A percentile compares a stretch with the other conserved stretches of the same genome.
Conservation (phyloP, 2,329 filamentous ascomycete genomes). For the Cercospora sp. region DNA sequence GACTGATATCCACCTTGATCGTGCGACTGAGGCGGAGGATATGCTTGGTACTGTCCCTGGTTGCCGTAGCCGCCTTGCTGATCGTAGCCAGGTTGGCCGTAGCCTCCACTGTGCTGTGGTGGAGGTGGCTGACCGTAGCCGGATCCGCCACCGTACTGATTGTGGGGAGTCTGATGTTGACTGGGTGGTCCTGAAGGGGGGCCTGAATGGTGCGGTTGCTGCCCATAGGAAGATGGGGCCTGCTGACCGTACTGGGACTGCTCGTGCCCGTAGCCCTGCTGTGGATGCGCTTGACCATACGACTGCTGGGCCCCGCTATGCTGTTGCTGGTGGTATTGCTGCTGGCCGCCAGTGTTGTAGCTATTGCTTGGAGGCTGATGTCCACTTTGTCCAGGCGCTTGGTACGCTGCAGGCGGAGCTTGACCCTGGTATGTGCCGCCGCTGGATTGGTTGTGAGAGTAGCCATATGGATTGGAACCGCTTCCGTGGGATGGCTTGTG, state of each 20-base stretch:
- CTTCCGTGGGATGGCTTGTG: constrained; percentile 34
- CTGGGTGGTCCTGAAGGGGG: constrained; percentile 17
- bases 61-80: constrained; percentile 18
- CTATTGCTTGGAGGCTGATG: constrained; percentile 28
- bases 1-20: constrained; percentile 28
- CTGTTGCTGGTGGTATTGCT: constrained; percentile 24
- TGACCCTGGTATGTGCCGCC: constrained; percentile 40
- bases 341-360: constrained; percentile 27
- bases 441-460: constrained; percentile 36
- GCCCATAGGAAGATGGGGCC: constrained; percentile 22
- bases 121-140: constrained; percentile 19
- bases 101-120: constrained; percentile 16
- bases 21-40: constrained; percentile 21
- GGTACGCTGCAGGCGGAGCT: constrained; percentile 41
- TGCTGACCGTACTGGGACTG: constrained; percentile 32
- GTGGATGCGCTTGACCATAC: constrained; percentile 23
- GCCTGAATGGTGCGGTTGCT: constrained; percentile 17
- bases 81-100: constrained; percentile 21
- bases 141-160: constrained; percentile 22
- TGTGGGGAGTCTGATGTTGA: constrained; percentile 24
- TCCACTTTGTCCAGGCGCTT: constrained; percentile 29
- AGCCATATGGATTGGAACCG: constrained; percentile 39
- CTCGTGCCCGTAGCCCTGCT: constrained; percentile 27
- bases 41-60: constrained; percentile 23
- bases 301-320: constrained; percentile 10